Conservation (phyloP, 140 eudicot genomes). For the Eryngium alpinum region DNA sequence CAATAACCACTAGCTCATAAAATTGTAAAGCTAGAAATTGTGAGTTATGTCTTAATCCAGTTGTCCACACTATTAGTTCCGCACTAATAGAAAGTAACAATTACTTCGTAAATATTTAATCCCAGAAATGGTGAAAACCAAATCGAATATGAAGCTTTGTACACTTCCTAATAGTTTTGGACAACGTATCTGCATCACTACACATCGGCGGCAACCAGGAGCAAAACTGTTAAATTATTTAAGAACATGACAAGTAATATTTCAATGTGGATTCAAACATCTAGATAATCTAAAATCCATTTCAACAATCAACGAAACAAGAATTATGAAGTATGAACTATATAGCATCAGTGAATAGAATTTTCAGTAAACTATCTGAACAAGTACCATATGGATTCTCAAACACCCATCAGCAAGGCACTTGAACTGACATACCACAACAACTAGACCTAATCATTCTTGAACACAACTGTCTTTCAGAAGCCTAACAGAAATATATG, state of each 20-base stretch:
- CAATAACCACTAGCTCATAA: neutral
- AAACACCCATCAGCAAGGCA: neutral
- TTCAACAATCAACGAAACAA: neutral
- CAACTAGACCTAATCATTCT: neutral
- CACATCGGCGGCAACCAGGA: neutral
- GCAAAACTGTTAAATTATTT: neutral
- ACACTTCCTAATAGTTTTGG: neutral
- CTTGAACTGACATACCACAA: constrained; percentile 1
- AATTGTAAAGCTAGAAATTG: neutral
- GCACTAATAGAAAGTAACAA: no score
- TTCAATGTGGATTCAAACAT: neutral
- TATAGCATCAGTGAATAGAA: neutral
- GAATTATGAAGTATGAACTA: neutral
- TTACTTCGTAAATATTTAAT: no score
- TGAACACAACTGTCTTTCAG: neutral
- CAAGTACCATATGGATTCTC: neutral
- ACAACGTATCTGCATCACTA: neutral
- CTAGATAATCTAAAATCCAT: neutral
- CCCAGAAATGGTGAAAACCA: no score
- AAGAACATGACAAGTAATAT: neutral
- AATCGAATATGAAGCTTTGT: neutral
- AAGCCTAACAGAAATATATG: neutral
- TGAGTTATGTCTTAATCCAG: no score
- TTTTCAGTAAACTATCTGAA: constrained; percentile 6
- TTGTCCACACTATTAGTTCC: no score